Base-by-base conservation (phyloP, 2,329 filamentous ascomycete species). In the Graphilbum sp. region DNA sequence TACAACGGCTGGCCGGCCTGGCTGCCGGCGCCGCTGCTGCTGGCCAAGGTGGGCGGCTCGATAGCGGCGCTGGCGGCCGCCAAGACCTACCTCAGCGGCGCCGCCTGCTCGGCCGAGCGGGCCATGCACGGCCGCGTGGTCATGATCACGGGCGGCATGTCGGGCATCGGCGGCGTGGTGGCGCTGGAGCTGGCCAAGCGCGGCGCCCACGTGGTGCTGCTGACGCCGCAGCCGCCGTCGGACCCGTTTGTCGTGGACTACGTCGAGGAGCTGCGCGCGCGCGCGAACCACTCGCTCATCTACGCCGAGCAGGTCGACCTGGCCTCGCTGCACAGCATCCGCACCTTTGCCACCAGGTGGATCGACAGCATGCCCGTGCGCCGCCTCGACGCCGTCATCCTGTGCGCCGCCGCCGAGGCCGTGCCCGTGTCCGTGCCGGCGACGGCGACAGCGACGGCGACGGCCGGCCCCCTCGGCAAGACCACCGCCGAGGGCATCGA, bases 281-380 rank as follows among this genome's bases (percentile, higher is more conserved):
- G 69, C 38, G 84, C 85, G 8, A 69, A 72, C 24, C 96, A 96
- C 59, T 67, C 87, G 41, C 67, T 98, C 52, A 84, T 98, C 48
- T 96, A 93, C 51, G 86, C 90, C 42, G 90, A 98, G 57, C 83
- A 94, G 59, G 85, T 94, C 49, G 86, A 98, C 53, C 72, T 98
- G 21, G 63, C 79, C 12, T 88, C 80, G 15, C 65, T 98, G n/a
- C 75, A 94, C 55, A 92, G 83, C 55, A 79, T 98, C 49, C 81
- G 90, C 30, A 69, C 78, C 45, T 98, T 98, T 55, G 90, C 90
- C 12, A 98, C 90, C 0, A 88, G 85, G 62, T 98, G 92, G 88
- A 85, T 98, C 47, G 88, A 98, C 57, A 96, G 95, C 56, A 73
- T 82, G 18, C 88, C 90, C 3, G 84, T 87, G 9, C 70, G 92